Percentiles rank a stretch among this genome's conserved stretches.
Conservation (phyloP, 441 rosid species). For the Biscutella laevigata region DNA sequence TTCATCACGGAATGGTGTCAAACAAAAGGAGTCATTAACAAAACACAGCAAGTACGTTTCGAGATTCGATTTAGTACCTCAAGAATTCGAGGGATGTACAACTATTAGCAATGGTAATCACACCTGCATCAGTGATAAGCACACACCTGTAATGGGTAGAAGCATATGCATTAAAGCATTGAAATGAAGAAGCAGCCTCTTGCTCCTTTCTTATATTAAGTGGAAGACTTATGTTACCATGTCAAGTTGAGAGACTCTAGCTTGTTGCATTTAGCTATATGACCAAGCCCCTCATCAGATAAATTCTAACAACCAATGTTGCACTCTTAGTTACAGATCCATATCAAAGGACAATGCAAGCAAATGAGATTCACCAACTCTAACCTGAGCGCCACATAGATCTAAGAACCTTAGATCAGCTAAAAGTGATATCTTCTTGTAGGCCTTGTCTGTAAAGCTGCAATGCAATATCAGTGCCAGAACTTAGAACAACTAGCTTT, state of each 20-base stretch:
- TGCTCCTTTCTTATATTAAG: background rate
- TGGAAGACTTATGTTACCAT: conserved; percentile 44
- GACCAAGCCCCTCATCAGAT: conserved; percentile 72
- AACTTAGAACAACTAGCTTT: conserved; percentile 3
- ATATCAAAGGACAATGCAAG: conserved; percentile 6
- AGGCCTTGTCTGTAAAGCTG: conserved; percentile 76
- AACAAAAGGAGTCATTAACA: background rate
- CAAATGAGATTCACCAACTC: conserved; percentile 15
- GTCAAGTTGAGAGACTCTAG: conserved; percentile 71
- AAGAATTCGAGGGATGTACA: conserved; percentile 73
- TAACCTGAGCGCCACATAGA: conserved; percentile 92
- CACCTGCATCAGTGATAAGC: conserved; percentile 63
- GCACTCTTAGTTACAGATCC: conserved; percentile 4
- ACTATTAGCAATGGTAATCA: conserved; percentile 56
- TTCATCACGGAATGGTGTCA: background rate
- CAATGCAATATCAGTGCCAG: conserved; percentile 18
- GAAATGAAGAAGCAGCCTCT: conserved; percentile 8
- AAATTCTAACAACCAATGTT: conserved; percentile 46
- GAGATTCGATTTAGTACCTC: conserved; percentile 36
- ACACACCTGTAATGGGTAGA: conserved; percentile 57
- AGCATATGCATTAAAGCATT: background rate
- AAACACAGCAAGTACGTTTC: background rate
- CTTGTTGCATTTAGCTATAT: conserved; percentile 66
- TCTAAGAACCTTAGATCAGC: conserved; percentile 58
- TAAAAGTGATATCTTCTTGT: conserved; percentile 59